These are phyloP conservation scores for Eutrema japonicum DNA, from an alignment of 345 rosid species.

Conservation along the genomic window DNA sequence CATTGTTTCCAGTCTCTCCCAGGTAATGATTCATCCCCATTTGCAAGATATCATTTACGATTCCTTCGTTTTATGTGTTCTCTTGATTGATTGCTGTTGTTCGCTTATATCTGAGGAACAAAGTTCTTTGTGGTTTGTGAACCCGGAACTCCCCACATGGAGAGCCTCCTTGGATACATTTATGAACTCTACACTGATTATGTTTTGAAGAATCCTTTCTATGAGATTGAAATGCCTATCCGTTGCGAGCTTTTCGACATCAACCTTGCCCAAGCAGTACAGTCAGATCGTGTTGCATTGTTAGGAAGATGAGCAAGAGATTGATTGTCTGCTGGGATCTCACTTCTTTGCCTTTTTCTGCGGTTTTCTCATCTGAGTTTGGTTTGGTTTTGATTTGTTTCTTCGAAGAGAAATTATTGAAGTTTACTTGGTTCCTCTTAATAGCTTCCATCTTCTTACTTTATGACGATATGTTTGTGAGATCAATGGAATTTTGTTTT, in stretches of 20 bases:
- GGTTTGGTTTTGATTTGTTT: no score
- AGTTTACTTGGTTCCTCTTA: no score
- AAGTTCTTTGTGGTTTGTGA: conserved; percentile 96
- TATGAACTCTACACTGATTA: conserved; percentile 91
- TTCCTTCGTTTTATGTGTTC: not conserved
- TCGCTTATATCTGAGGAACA: conserved; percentile 56
- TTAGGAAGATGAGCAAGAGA: conserved; percentile 55
- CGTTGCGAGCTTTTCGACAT: conserved; percentile 94
- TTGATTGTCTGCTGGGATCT: conserved; percentile 15
- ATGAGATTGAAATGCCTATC: conserved; percentile 99
- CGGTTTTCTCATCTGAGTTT: not conserved
- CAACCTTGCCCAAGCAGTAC: conserved; percentile 76
- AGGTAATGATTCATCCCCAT: conserved; percentile 46
- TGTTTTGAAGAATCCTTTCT: conserved; percentile 95
- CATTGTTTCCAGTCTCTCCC: conserved; percentile 96
- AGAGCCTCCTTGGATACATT: conserved; percentile 69
- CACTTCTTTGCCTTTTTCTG: conserved; percentile 9
- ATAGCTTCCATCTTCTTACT: no score
- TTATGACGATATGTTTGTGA: no score
- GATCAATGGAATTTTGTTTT: no score
- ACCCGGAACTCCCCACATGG: conserved; percentile 89
- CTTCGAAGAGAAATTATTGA: no score
- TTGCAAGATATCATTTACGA: not conserved
- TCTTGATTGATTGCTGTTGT: conserved; percentile 7
- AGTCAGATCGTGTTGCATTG: conserved; percentile 77